Percentiles rank a stretch among this genome's conserved stretches.
Conservation (phyloP, 352 stramenopile species). For the Thraustochytrium sp. region DNA sequence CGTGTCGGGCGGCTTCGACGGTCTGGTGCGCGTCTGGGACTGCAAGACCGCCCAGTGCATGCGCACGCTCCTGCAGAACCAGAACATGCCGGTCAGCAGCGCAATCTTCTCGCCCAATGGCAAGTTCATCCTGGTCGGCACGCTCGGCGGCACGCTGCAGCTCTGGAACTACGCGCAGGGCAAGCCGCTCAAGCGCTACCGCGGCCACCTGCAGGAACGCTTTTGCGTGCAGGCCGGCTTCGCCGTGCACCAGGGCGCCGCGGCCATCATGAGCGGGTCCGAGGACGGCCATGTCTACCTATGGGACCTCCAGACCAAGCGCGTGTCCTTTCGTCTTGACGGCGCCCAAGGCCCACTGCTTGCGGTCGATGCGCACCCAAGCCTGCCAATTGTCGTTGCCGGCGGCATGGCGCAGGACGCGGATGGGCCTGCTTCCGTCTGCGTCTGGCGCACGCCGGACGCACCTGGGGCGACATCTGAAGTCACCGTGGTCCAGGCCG, state of each 20-base stretch:
- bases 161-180: constrained; percentile 76
- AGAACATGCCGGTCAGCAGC: constrained; percentile 71
- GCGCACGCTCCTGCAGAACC: constrained; percentile 74
- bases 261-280: constrained; percentile 76
- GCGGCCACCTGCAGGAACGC: constrained; percentile 57
- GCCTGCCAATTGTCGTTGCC: constrained; percentile 59
- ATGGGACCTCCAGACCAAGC: constrained; percentile 78
- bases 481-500: no score
- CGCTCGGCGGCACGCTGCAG: constrained; percentile 77
- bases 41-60: constrained; percentile 89
- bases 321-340: constrained; percentile 63
- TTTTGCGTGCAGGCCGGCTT: constrained; percentile 80
- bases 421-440: no score
- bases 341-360: constrained; percentile 74
- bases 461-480: no score
- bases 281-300: constrained; percentile 83
- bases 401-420: no score
- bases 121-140: constrained; percentile 80
- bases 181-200: constrained; percentile 64
- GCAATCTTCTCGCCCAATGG: constrained; percentile 88
- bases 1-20: constrained; percentile 67
- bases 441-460: no score
- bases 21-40: constrained; percentile 85
- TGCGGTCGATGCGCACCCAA: constrained; percentile 70
- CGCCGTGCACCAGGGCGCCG: constrained; percentile 54